Evolutionary conservation across 2,329 filamentous ascomycete genomes (phyloP), one percentile per base, ranked within the genome.

Genomic region (Arthrinium puccinioides): DNA sequence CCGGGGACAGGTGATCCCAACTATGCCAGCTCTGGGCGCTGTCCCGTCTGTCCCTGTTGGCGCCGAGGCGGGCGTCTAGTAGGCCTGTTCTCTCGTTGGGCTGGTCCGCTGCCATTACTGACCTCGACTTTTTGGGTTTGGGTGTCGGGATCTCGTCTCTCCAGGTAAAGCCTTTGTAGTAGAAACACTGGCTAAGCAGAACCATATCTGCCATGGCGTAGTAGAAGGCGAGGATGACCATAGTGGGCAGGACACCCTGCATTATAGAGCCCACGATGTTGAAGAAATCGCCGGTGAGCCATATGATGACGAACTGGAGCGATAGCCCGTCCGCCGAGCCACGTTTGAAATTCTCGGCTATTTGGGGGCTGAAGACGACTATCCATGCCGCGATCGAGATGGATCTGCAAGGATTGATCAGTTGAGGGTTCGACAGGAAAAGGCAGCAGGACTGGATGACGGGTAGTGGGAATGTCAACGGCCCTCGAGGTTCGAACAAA

Each of bases 381-480:
- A 97, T 85, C 92, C 92, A 96, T 59, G 89, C 96, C 35, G 89
- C 89, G 56, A 98, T 96, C 31, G 87, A 95, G 49, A 98, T 89
- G 8, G 89, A 95, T 24, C 89, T 87, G 41, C 32, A 51, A n/a
- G n/a, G n/a, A n/a, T n/a, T n/a, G n/a, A n/a, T n/a, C n/a, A n/a
- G n/a, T n/a, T n/a, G n/a, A n/a, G n/a, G n/a, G n/a, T n/a, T n/a
- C n/a, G n/a, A n/a, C n/a, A n/a, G n/a, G n/a, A n/a, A n/a, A n/a
- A n/a, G n/a, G n/a, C n/a, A n/a, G n/a, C n/a, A n/a, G n/a, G n/a
- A n/a, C n/a, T n/a, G n/a, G n/a, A n/a, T n/a, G n/a, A n/a, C n/a
- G n/a, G n/a, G n/a, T n/a, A n/a, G n/a, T n/a, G n/a, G n/a, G n/a
- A n/a, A n/a, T n/a, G n/a, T n/a, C n/a, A n/a, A n/a, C n/a, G n/a